These are phyloP conservation scores for Tricholomella constricta DNA, from an alignment of 768 basidiomycete species.

Conservation along the genomic window DNA sequence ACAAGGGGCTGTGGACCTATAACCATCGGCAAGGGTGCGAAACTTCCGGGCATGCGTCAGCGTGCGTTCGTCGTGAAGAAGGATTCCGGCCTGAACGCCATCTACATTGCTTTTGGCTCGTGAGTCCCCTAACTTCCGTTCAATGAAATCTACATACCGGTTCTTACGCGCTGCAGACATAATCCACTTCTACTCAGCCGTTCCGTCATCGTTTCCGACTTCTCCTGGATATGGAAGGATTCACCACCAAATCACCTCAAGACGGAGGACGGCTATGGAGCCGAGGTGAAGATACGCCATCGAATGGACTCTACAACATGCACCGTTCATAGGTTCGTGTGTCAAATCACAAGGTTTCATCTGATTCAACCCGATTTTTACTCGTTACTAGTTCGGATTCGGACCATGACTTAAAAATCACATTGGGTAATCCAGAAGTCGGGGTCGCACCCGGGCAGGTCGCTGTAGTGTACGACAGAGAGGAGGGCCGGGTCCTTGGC, in stretches of 20 bases:
- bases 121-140: slow-evolving; percentile 35
- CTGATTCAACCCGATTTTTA: slow-evolving; percentile 14
- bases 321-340: slow-evolving; percentile 51
- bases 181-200: slow-evolving; percentile 57
- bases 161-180: slow-evolving; percentile 39
- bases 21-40: slow-evolving; percentile 85
- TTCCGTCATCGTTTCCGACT: slow-evolving; percentile 45
- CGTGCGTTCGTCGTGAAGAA: slow-evolving; percentile 78
- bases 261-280: slow-evolving; percentile 44
- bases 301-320: slow-evolving; percentile 60
- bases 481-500: slow-evolving; percentile 79
- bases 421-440: slow-evolving; percentile 59
- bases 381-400: slow-evolving; percentile 14
- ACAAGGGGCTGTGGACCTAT: slow-evolving; percentile 80
- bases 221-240: slow-evolving; percentile 80
- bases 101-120: slow-evolving; percentile 80
- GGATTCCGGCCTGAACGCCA: slow-evolving; percentile 57
- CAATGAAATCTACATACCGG: not conserved
- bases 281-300: slow-evolving; percentile 68
- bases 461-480: slow-evolving; percentile 67
- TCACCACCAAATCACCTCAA: slow-evolving; percentile 49
- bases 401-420: slow-evolving; percentile 38
- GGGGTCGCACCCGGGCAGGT: slow-evolving; percentile 83
- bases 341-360: not conserved
- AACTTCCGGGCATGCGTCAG: slow-evolving; percentile 58